A percentile compares a stretch with the other conserved stretches of the same genome.
These are phyloP conservation scores for Clohesyomyces aquaticus DNA, from an alignment of 495 filamentous ascomycete genomes.

Conservation along the genomic window DNA sequence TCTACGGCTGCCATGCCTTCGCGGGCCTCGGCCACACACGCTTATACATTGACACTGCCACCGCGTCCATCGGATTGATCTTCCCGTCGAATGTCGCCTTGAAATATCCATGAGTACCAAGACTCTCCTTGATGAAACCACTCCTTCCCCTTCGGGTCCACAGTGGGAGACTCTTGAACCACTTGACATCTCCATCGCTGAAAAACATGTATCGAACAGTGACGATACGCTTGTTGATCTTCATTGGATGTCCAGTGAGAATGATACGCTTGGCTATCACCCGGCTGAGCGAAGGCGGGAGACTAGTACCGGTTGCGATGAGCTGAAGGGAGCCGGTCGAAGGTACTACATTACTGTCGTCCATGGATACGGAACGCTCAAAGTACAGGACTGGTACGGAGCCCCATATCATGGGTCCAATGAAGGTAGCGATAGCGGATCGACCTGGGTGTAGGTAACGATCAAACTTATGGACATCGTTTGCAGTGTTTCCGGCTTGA, in stretches of 20 bases:
- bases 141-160: constrained; percentile 89
- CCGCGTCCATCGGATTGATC: constrained; percentile 90
- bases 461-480: constrained; percentile 95
- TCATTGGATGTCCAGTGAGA: constrained; percentile 93
- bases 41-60: constrained; percentile 94
- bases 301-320: constrained; percentile 81
- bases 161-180: constrained; percentile 94
- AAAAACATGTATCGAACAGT: constrained; percentile 99
- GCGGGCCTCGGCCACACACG: constrained; percentile 81
- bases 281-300: constrained; percentile 75
- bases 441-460: constrained; percentile 89
- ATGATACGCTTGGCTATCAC: constrained; percentile 94
- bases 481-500: constrained; percentile 77
- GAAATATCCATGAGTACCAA: constrained; percentile 98
- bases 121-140: constrained; percentile 87
- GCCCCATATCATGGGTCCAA: constrained; percentile 90
- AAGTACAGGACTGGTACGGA: constrained; percentile 87
- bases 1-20: constrained; percentile 46
- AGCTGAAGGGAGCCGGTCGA: constrained; percentile 57
- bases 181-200: constrained; percentile 88
- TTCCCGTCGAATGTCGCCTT: constrained; percentile 96
- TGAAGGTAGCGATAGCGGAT: constrained; percentile 87
- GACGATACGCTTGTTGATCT: constrained; percentile 96
- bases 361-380: constrained; percentile 53
- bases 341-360: constrained; percentile 41